phyloP scores from a whole-genome alignment of 78 protist species.

The Isochrysis galbana region DNA sequence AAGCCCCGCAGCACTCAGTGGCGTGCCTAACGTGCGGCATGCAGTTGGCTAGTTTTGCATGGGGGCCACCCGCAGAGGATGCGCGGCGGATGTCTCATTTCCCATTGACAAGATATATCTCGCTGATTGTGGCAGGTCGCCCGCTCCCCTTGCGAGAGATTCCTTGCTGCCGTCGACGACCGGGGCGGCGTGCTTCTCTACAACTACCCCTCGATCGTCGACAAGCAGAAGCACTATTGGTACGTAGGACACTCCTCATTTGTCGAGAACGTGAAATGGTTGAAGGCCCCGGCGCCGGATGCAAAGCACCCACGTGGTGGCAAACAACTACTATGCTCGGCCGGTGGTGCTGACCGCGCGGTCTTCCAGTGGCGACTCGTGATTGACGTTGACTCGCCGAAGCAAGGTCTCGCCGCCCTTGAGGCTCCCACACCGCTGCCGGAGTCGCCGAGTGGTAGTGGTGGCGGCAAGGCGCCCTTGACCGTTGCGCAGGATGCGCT shows the following conservation, averaged over 20 bases:
- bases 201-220: not conserved
- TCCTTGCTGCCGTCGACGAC: slow-evolving; percentile 5
- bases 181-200: not conserved
- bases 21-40: too few species aligned
- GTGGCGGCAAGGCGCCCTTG: not conserved
- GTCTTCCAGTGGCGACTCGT: slow-evolving; percentile 7
- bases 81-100: too few species aligned
- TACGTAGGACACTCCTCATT: not conserved
- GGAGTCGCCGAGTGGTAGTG: not conserved
- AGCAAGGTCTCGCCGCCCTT: too few species aligned
- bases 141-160: not conserved
- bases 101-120: too few species aligned
- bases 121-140: too few species aligned
- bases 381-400: not conserved
- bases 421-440: too few species aligned
- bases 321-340: not conserved
- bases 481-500: not conserved
- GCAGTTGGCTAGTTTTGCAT: too few species aligned
- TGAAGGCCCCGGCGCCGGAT: not conserved
- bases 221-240: not conserved
- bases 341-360: slow-evolving; percentile 15
- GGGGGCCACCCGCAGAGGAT: too few species aligned
- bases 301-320: not conserved
- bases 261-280: not conserved
- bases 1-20: too few species aligned